These are phyloP conservation scores for Keithomyces neogunnii DNA, from an alignment of 2,329 filamentous ascomycete genomes.

Conservation along the genomic window DNA sequence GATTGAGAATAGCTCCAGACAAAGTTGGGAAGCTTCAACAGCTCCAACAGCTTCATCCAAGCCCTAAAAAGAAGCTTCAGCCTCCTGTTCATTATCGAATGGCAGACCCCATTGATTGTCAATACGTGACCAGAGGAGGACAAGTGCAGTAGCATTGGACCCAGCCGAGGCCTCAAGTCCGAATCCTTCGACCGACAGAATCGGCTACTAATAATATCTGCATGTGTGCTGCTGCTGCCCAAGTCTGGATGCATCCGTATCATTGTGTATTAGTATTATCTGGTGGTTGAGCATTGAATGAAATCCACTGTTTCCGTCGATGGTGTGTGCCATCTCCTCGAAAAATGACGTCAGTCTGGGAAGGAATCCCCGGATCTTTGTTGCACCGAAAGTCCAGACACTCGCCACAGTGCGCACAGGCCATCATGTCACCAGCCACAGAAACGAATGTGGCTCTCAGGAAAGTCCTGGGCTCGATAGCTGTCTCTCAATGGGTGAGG, in stretches of 20 bases:
- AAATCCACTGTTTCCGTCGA: neutral
- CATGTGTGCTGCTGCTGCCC: neutral
- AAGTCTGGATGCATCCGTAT: neutral
- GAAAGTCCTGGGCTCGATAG: no score
- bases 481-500: no score
- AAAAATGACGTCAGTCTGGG: neutral
- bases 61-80: neutral
- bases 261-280: no score
- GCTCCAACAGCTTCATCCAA: neutral
- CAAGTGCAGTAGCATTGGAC: neutral
- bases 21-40: neutral
- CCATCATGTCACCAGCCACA: neutral
- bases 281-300: neutral
- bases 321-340: neutral
- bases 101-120: neutral
- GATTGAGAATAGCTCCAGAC: neutral
- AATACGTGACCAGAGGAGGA: neutral
- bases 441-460: no score
- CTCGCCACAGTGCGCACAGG: neutral
- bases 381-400: neutral
- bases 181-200: neutral
- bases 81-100: neutral
- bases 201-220: no score
- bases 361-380: neutral
- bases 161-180: neutral